phyloP scores from a whole-genome alignment of 139 green algal genomes.

The Chlamydomonas incerta region DNA sequence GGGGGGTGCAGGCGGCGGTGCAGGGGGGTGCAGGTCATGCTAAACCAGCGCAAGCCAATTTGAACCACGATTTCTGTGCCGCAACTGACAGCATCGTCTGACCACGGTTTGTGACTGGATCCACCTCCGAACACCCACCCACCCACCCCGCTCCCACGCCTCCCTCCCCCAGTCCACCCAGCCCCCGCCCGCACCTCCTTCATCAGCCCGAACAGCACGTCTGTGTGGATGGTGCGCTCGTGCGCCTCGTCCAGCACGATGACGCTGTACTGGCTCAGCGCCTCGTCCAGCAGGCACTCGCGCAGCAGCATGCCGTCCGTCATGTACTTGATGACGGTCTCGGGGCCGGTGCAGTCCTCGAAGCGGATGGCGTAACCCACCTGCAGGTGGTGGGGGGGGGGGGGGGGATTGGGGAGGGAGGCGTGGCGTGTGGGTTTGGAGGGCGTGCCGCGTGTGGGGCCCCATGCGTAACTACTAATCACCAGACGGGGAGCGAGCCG shows the following conservation, averaged over 20 bases:
- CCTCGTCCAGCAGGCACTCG: conserved; percentile 91
- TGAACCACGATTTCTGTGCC: no score
- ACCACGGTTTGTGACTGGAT: no score
- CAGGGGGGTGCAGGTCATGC: no score
- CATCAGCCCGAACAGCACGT: conserved; percentile 98
- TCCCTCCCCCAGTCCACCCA: background rate
- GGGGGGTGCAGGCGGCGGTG: no score
- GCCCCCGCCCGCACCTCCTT: conserved; percentile 73
- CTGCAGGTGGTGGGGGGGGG: conserved; percentile 43
- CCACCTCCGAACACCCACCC: background rate
- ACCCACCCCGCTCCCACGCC: no score
- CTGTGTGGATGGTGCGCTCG: conserved; percentile 97
- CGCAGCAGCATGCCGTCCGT: conserved; percentile 97
- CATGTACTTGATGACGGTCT: conserved; percentile 98
- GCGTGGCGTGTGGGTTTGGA: background rate
- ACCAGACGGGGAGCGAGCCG: no score
- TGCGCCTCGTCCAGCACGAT: conserved; percentile 98
- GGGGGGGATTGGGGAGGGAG: background rate
- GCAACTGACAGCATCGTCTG: no score
- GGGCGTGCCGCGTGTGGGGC: no score
- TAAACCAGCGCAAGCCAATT: no score
- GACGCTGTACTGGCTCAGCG: conserved; percentile 67
- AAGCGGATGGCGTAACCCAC: conserved; percentile 98
- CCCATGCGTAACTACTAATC: no score
- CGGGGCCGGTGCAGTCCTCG: conserved; percentile 91